These are phyloP conservation scores for Xylaria sp. DNA, from an alignment of 2,329 filamentous ascomycete genomes.

Conservation along the genomic window DNA sequence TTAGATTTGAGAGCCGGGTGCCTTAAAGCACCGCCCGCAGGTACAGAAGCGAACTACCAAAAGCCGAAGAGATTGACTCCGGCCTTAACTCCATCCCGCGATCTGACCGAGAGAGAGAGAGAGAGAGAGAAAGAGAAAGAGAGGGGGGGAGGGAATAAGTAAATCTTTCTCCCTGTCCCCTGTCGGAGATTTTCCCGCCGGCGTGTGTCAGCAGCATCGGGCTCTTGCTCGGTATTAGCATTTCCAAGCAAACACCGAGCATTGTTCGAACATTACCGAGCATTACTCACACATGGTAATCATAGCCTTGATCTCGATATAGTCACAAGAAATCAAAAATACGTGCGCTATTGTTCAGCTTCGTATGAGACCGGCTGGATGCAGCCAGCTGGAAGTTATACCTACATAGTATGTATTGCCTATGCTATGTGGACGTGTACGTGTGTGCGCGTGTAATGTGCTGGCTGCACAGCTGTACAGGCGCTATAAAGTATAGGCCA, in stretches of 20 bases:
- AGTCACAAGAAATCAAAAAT: too few relatives aligned
- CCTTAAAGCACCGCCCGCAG: not conserved
- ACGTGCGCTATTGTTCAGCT: constrained; percentile 19
- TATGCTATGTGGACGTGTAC: too few relatives aligned
- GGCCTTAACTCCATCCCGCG: constrained; percentile 34
- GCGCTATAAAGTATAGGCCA: too few relatives aligned
- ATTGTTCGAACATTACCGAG: constrained; percentile 18
- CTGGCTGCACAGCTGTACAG: not conserved
- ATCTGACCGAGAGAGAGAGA: constrained; percentile 19
- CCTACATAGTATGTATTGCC: too few relatives aligned
- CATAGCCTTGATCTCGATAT: too few relatives aligned
- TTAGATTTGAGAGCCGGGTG: constrained; percentile 16
- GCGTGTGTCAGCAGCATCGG: constrained; percentile 13
- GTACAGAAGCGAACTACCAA: not conserved
- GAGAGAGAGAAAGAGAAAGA: not conserved
- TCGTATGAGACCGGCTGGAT: not conserved
- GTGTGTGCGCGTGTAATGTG: too few relatives aligned
- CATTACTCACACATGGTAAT: constrained; percentile 34
- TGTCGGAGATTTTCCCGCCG: constrained; percentile 12
- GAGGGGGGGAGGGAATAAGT: not conserved
- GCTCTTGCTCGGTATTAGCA: constrained; percentile 1
- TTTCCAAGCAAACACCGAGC: constrained; percentile 31
- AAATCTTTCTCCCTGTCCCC: not conserved
- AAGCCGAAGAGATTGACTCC: constrained; percentile 18
- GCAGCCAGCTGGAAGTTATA: not conserved